These are phyloP conservation scores for Aspergillus cejpii DNA, from an alignment of 2,329 filamentous ascomycete species.

Conservation along the genomic window DNA sequence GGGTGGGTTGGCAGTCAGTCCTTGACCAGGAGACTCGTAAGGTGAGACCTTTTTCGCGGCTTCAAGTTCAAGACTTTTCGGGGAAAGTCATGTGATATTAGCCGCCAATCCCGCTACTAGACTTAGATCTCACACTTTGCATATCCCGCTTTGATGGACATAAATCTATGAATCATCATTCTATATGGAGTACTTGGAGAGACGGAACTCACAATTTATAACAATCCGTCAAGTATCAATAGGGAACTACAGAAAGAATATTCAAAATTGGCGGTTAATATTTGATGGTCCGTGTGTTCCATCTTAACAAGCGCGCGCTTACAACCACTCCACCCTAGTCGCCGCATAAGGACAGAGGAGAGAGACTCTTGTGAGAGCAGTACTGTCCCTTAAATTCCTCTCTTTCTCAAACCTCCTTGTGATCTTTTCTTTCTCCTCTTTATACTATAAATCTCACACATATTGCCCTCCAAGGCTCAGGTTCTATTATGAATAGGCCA, in stretches of 20 bases:
- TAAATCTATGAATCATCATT: not conserved
- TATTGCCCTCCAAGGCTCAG: slow-evolving; percentile 13
- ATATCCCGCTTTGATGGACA: not conserved
- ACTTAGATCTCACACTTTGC: not conserved
- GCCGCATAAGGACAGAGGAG: slow-evolving; percentile 18
- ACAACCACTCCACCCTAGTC: slow-evolving; percentile 25
- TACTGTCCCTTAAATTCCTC: slow-evolving; percentile 9
- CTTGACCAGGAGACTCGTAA: slow-evolving; percentile 5
- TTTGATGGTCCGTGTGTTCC: slow-evolving; percentile 13
- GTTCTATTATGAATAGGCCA: slow-evolving; percentile 44
- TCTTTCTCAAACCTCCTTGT: slow-evolving; percentile 1
- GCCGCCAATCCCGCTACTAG: not conserved
- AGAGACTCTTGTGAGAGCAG: slow-evolving; percentile 16
- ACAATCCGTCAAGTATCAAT: no score
- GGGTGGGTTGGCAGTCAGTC: slow-evolving; percentile 8
- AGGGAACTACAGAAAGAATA: no score
- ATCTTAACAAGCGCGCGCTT: slow-evolving; percentile 19
- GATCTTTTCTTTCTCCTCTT: slow-evolving; percentile 3
- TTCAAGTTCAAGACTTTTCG: not conserved
- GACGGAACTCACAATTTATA: no score
- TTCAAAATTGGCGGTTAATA: not conserved
- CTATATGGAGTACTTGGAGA: not conserved
- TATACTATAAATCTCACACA: slow-evolving; percentile 1
- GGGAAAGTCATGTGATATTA: not conserved
- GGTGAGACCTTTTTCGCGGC: slow-evolving; percentile 21